Percentiles rank a stretch among this genome's conserved stretches.
Evolutionary conservation across 2,329 filamentous ascomycete genomes (phyloP).

Genomic region (Diaporthe caulivora): DNA sequence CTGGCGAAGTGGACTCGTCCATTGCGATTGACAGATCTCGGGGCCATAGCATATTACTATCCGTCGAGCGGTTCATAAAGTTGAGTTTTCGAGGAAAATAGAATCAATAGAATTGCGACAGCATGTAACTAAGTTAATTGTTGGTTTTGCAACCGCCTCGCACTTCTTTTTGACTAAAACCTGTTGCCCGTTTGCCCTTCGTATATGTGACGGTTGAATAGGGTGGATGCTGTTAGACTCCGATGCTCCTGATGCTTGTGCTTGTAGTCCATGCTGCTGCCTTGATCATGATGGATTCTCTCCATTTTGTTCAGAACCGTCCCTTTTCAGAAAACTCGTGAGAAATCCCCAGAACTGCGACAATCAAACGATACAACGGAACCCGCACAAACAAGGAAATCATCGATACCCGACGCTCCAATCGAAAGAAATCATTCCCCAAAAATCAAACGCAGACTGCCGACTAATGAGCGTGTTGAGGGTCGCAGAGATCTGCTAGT

Average conservation of each 20-base stretch:
- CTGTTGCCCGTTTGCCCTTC: neutral
- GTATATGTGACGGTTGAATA: constrained; percentile 7
- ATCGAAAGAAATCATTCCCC: constrained; percentile 4
- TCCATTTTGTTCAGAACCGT: constrained; percentile 1
- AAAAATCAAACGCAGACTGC: constrained; percentile 25
- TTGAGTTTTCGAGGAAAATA: constrained; percentile 26
- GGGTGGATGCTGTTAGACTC: constrained; percentile 30
- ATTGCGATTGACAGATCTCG: neutral
- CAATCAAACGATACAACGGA: constrained; percentile 10
- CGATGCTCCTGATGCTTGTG: constrained; percentile 37
- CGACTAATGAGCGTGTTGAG: constrained; percentile 30
- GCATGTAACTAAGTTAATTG: constrained; percentile 1
- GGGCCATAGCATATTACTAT: neutral
- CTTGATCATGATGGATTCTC: constrained; percentile 15
- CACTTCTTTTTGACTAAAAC: constrained; percentile 8
- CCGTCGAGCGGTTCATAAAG: neutral
- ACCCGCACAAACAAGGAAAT: constrained; percentile 6
- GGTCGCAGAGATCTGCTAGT: constrained; percentile 4
- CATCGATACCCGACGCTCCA: constrained; percentile 16
- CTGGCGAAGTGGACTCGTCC: neutral
- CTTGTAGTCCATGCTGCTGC: constrained; percentile 25
- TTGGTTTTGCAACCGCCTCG: constrained; percentile 26
- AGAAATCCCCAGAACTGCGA: constrained; percentile 16
- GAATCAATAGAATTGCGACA: constrained; percentile 32
- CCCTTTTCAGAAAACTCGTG: constrained; percentile 22